Percentiles rank a stretch among this genome's conserved stretches.
Evolutionary conservation across 345 rosid genomes (phyloP).

Genomic region (Laguncularia racemosa): DNA sequence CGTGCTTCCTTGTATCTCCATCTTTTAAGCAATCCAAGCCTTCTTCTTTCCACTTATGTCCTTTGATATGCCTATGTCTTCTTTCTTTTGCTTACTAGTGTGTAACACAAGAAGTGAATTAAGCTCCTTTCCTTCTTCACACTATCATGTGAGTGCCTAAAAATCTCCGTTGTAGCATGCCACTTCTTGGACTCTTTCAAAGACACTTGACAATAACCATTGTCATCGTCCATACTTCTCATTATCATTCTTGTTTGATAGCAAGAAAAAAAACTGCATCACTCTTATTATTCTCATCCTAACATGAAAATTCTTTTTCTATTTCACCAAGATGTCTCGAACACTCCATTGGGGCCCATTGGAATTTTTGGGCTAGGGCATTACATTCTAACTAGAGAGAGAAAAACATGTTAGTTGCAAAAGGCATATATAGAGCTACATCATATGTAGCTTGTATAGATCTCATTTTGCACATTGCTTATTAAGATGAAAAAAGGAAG

Average conservation of each 20-base stretch:
- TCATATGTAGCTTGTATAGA: too few species aligned
- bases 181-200: conserved; percentile 30
- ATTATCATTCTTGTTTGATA: conserved; percentile 58
- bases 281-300: conserved; percentile 43
- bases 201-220: conserved; percentile 12
- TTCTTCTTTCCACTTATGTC: conserved; percentile 64
- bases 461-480: too few species aligned
- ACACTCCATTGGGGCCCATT: too few species aligned
- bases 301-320: conserved; percentile 71
- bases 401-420: too few species aligned
- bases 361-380: too few species aligned
- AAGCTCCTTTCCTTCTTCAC: conserved; percentile 47
- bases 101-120: conserved; percentile 42
- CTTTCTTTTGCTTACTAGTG: conserved; percentile 54
- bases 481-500: too few species aligned
- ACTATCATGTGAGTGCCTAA: conserved; percentile 30
- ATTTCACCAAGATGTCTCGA: too few species aligned
- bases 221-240: conserved; percentile 29
- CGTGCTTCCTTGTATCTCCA: conserved; percentile 37
- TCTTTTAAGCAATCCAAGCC: conserved; percentile 47
- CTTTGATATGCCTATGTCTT: conserved; percentile 39
- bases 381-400: too few species aligned
- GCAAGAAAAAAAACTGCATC: conserved; percentile 49
- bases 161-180: conserved; percentile 31
- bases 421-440: too few species aligned